phyloP scores from a whole-genome alignment of 2,329 filamentous ascomycete species.

The Fusarium sp. region DNA sequence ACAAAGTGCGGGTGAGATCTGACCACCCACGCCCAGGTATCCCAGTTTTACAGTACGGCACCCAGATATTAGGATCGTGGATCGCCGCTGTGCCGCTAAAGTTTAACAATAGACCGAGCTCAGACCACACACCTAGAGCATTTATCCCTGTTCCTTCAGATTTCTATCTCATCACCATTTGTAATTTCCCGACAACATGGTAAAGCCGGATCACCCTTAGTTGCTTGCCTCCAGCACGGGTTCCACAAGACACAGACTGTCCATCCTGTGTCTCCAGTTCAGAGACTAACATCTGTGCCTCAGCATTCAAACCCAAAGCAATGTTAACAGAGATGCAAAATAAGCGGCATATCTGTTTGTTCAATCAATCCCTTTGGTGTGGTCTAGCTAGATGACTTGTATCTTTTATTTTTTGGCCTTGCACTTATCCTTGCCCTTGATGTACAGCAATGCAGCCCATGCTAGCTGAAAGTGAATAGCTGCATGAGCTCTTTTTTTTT shows the following conservation, averaged over 20 bases:
- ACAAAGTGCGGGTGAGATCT: constrained; percentile 3
- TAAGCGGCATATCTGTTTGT: not conserved
- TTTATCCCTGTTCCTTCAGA: constrained; percentile 4
- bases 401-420: constrained; percentile 12
- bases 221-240: not conserved
- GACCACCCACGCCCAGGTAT: not conserved
- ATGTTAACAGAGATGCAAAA: constrained; percentile 2
- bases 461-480: constrained; percentile 5
- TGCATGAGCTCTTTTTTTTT: constrained; percentile 3
- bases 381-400: constrained; percentile 1
- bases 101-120: not conserved
- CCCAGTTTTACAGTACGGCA: not conserved
- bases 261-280: constrained; percentile 4
- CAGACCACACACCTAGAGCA: not conserved
- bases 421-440: not conserved
- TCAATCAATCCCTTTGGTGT: not conserved
- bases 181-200: constrained; percentile 26
- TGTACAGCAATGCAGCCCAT: constrained; percentile 3
- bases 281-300: constrained; percentile 7
- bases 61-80: constrained; percentile 7
- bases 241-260: constrained; percentile 13
- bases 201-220: constrained; percentile 1
- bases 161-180: constrained; percentile 5
- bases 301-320: not conserved
- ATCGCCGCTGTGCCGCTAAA: constrained; percentile 18